Evolutionary conservation across 2,329 filamentous ascomycete species (phyloP).

Genomic region (Bipolaris bicolor): DNA sequence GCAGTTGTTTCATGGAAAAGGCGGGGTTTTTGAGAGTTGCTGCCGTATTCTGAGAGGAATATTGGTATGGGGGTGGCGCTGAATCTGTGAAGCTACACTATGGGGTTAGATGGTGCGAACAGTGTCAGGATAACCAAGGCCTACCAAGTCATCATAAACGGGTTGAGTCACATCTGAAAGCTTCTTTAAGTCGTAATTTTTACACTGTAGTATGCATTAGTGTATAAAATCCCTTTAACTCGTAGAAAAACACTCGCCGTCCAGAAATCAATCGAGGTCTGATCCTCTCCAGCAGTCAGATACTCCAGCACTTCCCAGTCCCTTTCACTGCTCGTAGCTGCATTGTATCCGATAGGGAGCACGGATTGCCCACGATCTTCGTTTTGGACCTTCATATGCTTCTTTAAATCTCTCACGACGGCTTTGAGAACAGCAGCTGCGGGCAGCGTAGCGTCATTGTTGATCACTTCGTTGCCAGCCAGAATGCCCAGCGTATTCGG

Average conservation of each 20-base stretch:
- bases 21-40: slow-evolving; percentile 1
- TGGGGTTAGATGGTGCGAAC: no score
- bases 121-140: background rate
- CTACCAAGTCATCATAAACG: background rate
- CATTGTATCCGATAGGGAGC: no score
- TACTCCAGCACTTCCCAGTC: slow-evolving; percentile 7
- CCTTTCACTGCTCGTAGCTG: slow-evolving; percentile 1
- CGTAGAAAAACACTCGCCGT: background rate
- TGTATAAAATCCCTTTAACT: background rate
- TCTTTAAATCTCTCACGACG: slow-evolving; percentile 6
- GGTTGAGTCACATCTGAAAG: background rate
- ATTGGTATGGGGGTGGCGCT: slow-evolving; percentile 9
- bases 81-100: background rate
- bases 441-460: background rate
- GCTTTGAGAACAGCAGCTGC: slow-evolving; percentile 13
- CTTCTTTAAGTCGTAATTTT: background rate
- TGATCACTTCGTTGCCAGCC: slow-evolving; percentile 3
- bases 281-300: background rate
- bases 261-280: background rate
- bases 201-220: background rate
- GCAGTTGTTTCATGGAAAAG: slow-evolving; percentile 16
- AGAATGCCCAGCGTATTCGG: slow-evolving; percentile 17
- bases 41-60: slow-evolving; percentile 20
- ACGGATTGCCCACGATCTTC: no score
- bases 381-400: no score